Conservation (phyloP, 495 filamentous ascomycete genomes). For the Tuber magnatum region DNA sequence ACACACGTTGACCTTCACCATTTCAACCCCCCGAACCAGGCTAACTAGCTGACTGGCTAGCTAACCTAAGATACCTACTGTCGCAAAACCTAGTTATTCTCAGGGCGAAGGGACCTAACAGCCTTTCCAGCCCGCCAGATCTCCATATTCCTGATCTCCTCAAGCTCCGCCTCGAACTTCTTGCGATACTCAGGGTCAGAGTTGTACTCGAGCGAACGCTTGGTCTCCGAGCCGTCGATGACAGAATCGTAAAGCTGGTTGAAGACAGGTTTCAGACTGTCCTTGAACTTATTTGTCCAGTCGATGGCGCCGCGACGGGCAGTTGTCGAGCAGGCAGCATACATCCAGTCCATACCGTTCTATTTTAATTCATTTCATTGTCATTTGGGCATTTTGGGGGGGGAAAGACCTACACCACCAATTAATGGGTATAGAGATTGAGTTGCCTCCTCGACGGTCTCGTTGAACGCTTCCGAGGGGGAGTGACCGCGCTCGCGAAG, state of each 20-base stretch:
- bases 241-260: constrained; percentile 91
- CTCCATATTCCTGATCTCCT: constrained; percentile 92
- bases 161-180: constrained; percentile 91
- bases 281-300: constrained; percentile 93
- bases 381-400: neutral
- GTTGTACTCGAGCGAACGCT: constrained; percentile 92
- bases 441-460: constrained; percentile 98
- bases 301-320: constrained; percentile 97
- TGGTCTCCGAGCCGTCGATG: constrained; percentile 79
- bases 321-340: constrained; percentile 97
- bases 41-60: neutral
- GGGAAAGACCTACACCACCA: constrained; percentile 49
- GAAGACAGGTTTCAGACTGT: constrained; percentile 95
- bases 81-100: constrained; percentile 57
- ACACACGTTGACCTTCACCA: neutral
- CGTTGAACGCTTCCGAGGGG: constrained; percentile 98
- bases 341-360: constrained; percentile 99
- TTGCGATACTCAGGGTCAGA: constrained; percentile 86
- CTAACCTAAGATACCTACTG: neutral
- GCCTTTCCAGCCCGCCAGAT: constrained; percentile 99
- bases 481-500: constrained; percentile 95
- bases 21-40: neutral
- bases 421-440: constrained; percentile 97
- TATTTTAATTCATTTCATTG: constrained; percentile 12
- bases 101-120: constrained; percentile 82